Conservation (phyloP, 2,329 filamentous ascomycete genomes). For the Fusarium sp. region DNA sequence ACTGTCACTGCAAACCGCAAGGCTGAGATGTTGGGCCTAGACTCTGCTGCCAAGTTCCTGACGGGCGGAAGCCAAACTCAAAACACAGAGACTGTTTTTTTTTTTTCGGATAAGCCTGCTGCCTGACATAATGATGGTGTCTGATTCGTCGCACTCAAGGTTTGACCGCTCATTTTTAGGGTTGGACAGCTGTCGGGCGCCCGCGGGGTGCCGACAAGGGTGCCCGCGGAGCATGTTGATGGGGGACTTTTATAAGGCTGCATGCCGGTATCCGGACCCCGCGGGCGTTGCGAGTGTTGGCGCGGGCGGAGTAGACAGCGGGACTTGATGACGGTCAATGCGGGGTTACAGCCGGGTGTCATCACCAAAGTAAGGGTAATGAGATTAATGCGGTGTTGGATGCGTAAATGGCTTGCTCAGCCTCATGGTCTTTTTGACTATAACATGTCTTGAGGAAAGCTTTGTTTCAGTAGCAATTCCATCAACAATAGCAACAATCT, state of each 20-base stretch:
- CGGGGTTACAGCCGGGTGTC: neutral
- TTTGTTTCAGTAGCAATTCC: fast-evolving
- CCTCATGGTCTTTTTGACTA: neutral
- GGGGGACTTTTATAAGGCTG: neutral
- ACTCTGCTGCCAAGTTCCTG: neutral
- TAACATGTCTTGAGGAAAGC: neutral
- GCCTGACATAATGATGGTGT: too few species aligned
- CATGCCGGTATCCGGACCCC: neutral
- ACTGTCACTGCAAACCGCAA: neutral
- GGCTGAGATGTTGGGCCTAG: neutral
- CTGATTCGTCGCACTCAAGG: neutral
- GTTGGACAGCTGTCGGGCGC: neutral
- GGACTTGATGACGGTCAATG: neutral
- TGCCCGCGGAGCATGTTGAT: neutral
- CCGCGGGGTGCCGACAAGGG: neutral
- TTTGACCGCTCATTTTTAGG: neutral
- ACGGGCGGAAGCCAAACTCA: neutral
- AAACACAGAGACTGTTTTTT: neutral
- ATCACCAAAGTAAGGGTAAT: neutral
- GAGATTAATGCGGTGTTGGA: neutral
- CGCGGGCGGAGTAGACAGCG: neutral
- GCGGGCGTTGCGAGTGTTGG: neutral
- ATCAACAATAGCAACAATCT: neutral
- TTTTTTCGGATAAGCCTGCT: neutral
- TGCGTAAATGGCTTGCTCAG: neutral